Percentiles rank a stretch among this genome's conserved stretches.
phyloP scores from a whole-genome alignment of 495 filamentous ascomycete genomes.

The Talaromyces wortmannii region DNA sequence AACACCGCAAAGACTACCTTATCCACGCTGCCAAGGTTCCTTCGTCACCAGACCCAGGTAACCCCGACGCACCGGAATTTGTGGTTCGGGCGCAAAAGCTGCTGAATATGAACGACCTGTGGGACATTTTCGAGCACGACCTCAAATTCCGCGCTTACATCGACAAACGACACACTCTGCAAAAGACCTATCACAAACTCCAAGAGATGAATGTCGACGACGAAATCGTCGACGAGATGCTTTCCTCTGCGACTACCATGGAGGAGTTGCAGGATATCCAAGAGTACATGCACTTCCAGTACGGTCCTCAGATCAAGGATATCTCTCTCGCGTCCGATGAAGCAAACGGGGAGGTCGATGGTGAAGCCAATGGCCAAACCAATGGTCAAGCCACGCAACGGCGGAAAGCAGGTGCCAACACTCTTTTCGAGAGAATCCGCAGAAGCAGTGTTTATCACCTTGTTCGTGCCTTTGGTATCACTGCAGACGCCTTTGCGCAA shows the following conservation, averaged over 20 bases:
- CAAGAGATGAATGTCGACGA: constrained; percentile 44
- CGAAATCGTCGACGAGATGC: constrained; percentile 70
- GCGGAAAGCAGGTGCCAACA: constrained; percentile 66
- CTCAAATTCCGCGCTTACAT: constrained; percentile 86
- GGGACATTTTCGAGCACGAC: constrained; percentile 90
- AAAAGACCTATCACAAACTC: constrained; percentile 68
- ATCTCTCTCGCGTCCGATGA: constrained; percentile 33
- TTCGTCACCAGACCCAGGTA: constrained; percentile 38
- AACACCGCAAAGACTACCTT: constrained; percentile 95
- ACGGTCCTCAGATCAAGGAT: constrained; percentile 76
- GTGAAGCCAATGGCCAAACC: constrained; percentile 28
- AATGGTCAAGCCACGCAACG: constrained; percentile 43
- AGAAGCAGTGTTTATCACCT: constrained; percentile 71
- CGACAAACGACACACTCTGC: constrained; percentile 80
- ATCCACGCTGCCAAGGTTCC: constrained; percentile 80
- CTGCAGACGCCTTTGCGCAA: constrained; percentile 76
- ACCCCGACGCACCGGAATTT: constrained; percentile 64
- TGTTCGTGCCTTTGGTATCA: constrained; percentile 85
- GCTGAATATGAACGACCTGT: constrained; percentile 85
- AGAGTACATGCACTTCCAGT: constrained; percentile 95
- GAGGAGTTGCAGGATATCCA: constrained; percentile 95
- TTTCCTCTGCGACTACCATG: constrained; percentile 66
- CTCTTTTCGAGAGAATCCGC: constrained; percentile 76
- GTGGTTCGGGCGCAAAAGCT: constrained; percentile 78
- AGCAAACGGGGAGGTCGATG: constrained; percentile 40